Conservation (phyloP, 768 basidiomycete species). For the Gymnopilus dilepis region DNA sequence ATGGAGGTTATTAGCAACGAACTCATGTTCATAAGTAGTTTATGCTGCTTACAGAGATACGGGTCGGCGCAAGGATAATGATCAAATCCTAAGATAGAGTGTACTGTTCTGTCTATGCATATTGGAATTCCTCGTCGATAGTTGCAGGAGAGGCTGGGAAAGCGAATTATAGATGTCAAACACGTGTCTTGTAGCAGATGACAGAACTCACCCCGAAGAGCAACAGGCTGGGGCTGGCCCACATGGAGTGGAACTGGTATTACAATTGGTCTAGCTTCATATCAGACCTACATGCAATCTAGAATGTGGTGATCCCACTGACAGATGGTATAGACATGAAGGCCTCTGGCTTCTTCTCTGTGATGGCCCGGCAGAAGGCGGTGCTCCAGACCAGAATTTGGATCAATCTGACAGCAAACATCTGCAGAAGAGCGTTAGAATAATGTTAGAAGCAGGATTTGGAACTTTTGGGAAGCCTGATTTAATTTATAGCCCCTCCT, state of each 20-base stretch:
- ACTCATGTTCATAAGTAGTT: too few species aligned
- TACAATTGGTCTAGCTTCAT: neutral
- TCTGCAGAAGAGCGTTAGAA: too few species aligned
- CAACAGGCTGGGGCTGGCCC: constrained; percentile 9
- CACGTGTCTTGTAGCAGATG: neutral
- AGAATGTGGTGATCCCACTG: too few species aligned
- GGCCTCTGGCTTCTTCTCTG: too few species aligned
- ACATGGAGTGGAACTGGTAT: neutral
- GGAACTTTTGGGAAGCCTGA: too few species aligned
- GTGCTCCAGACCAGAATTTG: too few species aligned
- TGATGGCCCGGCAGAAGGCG: too few species aligned
- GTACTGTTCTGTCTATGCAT: neutral
- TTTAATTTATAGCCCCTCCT: too few species aligned
- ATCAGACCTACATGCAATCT: neutral
- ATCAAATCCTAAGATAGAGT: neutral
- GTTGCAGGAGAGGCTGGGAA: neutral
- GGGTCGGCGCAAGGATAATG: neutral
- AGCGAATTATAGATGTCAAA: too few species aligned
- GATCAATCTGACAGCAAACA: too few species aligned
- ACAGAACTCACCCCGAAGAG: neutral
- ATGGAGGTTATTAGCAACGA: neutral
- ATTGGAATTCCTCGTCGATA: constrained; percentile 1
- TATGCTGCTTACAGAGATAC: neutral
- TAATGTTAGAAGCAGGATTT: too few species aligned
- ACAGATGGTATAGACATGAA: too few species aligned